These are phyloP conservation scores for Stagonosporopsis vannaccii DNA, from an alignment of 2,329 filamentous ascomycete genomes.

Conservation along the genomic window DNA sequence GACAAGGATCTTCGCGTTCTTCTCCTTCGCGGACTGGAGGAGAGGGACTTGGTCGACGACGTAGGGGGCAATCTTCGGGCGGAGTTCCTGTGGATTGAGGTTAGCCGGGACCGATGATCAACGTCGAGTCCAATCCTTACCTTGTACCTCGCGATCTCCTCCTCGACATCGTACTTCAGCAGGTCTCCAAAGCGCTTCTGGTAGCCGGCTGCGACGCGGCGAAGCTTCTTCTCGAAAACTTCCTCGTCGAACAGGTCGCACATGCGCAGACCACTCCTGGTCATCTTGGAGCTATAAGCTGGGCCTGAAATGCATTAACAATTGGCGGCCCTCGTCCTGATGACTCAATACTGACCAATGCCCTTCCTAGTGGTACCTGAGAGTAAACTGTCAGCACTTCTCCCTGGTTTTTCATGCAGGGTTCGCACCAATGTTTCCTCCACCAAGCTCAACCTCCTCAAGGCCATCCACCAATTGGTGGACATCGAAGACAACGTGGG, in stretches of 20 bases:
- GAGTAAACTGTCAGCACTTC: slow-evolving; percentile 40
- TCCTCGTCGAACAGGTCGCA: slow-evolving; percentile 72
- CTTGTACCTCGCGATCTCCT: slow-evolving; percentile 70
- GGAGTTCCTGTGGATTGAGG: slow-evolving; percentile 55
- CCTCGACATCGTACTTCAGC: slow-evolving; percentile 71
- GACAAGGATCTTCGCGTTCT: slow-evolving; percentile 67
- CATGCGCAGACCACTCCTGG: slow-evolving; percentile 71
- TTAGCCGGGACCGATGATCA: slow-evolving; percentile 2
- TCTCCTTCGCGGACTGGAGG: slow-evolving; percentile 66
- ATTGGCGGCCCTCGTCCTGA: not conserved
- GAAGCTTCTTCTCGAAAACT: slow-evolving; percentile 71
- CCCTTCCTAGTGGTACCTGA: slow-evolving; percentile 61
- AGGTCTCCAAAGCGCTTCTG: slow-evolving; percentile 74
- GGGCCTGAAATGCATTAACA: slow-evolving; percentile 49
- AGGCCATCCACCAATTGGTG: slow-evolving; percentile 74
- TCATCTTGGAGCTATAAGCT: slow-evolving; percentile 69
- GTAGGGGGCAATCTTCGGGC: slow-evolving; percentile 64
- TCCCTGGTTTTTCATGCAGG: slow-evolving; percentile 18
- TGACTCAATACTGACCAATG: slow-evolving; percentile 47
- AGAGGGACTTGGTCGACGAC: slow-evolving; percentile 73
- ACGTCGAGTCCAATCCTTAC: slow-evolving; percentile 36
- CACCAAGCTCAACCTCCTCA: slow-evolving; percentile 64
- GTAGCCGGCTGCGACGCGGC: slow-evolving; percentile 67
- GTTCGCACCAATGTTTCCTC: slow-evolving; percentile 51
- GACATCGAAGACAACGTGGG: slow-evolving; percentile 70